Conservation (phyloP, 306 rosid genomes). For the Abrus pulchellus region DNA sequence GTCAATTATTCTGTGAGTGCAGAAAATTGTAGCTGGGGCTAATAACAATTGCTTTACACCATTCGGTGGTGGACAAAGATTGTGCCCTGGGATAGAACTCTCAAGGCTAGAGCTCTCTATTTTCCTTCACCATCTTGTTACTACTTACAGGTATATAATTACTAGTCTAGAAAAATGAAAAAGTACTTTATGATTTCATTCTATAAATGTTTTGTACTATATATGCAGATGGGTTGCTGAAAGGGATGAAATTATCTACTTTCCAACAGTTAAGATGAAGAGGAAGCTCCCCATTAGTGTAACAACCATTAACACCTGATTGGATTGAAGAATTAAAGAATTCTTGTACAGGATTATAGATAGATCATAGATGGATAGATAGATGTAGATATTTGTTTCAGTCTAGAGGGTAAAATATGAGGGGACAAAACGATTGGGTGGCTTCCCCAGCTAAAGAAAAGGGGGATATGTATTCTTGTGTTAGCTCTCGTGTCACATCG, state of each 20-base stretch:
- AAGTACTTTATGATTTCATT: slow-evolving; percentile 14
- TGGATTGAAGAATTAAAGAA: slow-evolving; percentile 17
- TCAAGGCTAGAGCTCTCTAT: slow-evolving; percentile 77
- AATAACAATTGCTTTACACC: slow-evolving; percentile 74
- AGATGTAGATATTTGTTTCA: slow-evolving; percentile 4
- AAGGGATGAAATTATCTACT: slow-evolving; percentile 68
- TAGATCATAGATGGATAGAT: neutral
- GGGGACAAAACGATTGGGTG: slow-evolving; percentile 26
- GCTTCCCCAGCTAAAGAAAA: neutral
- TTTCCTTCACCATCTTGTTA: slow-evolving; percentile 75
- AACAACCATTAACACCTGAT: slow-evolving; percentile 45
- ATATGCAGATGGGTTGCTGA: slow-evolving; percentile 78
- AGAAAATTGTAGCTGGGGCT: slow-evolving; percentile 53
- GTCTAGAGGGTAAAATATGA: slow-evolving; percentile 2
- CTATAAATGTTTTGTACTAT: slow-evolving; percentile 17
- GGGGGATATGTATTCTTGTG: slow-evolving; percentile 33
- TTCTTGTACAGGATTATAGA: slow-evolving; percentile 12
- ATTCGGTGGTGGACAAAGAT: slow-evolving; percentile 96
- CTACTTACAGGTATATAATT: slow-evolving; percentile 64
- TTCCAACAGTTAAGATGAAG: slow-evolving; percentile 89
- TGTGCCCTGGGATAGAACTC: slow-evolving; percentile 93
- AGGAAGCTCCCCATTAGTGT: slow-evolving; percentile 73
- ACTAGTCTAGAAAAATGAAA: slow-evolving; percentile 12
- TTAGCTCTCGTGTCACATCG: slow-evolving; percentile 62
- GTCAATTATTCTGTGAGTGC: neutral